These are phyloP conservation scores for Fusarium marasasianum DNA, from an alignment of 2,329 filamentous ascomycete species.

Conservation along the genomic window DNA sequence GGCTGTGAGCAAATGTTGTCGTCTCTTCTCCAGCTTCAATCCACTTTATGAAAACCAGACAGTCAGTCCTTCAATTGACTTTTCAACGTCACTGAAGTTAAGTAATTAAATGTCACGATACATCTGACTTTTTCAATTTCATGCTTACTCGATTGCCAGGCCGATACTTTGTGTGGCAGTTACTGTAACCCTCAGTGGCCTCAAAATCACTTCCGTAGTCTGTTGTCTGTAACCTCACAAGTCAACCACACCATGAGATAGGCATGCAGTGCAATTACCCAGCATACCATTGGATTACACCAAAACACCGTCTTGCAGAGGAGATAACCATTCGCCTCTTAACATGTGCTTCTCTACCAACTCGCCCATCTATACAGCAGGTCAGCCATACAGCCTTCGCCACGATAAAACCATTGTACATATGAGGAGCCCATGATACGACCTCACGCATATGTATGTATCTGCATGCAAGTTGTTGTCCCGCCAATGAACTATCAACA, in stretches of 20 bases:
- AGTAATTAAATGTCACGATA: background rate
- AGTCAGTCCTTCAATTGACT: background rate
- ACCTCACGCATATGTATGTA: slow-evolving; percentile 1
- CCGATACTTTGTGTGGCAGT: background rate
- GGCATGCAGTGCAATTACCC: slow-evolving; percentile 22
- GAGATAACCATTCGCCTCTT: background rate
- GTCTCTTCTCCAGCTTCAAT: background rate
- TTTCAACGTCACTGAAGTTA: background rate
- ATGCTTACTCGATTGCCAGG: background rate
- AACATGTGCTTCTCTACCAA: slow-evolving; percentile 6
- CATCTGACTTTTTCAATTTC: background rate
- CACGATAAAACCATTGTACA: slow-evolving; percentile 24
- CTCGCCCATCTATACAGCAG: background rate
- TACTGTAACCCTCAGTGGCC: slow-evolving; percentile 1
- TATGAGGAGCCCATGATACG: slow-evolving; percentile 6
- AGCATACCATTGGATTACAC: slow-evolving; percentile 11
- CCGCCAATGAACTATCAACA: slow-evolving; percentile 5
- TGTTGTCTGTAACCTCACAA: background rate
- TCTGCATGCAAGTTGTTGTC: slow-evolving; percentile 18
- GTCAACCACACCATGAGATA: background rate
- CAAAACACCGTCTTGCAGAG: background rate
- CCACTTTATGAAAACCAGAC: background rate
- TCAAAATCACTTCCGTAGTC: background rate
- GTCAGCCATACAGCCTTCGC: slow-evolving; percentile 24
- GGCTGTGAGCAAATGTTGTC: background rate